Evolutionary conservation across 345 rosid species (phyloP).

Genomic region (Rhodomyrtus tomentosa): DNA sequence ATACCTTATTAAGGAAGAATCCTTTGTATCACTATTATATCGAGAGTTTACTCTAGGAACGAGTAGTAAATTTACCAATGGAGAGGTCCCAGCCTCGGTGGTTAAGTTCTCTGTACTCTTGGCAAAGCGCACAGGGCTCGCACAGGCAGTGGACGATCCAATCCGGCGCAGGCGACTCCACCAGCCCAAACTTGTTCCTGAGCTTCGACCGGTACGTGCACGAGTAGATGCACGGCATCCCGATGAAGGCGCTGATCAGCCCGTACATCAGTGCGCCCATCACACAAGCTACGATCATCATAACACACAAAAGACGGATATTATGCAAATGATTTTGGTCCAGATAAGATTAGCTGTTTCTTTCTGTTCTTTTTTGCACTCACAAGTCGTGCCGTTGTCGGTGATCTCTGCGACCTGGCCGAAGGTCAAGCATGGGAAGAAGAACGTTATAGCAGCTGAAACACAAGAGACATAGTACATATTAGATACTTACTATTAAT

Average conservation of each 20-base stretch:
- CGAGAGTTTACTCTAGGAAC: not conserved
- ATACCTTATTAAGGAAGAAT: not conserved
- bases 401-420: constrained; percentile 58
- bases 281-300: constrained; percentile 27
- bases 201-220: constrained; percentile 56
- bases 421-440: constrained; percentile 36
- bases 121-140: constrained; percentile 73
- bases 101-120: constrained; percentile 60
- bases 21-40: not conserved
- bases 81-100: constrained; percentile 56
- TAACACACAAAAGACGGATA: not conserved
- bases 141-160: constrained; percentile 48
- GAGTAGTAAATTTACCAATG: constrained; percentile 19
- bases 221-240: constrained; percentile 46
- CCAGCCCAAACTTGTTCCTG: constrained; percentile 41
- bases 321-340: not conserved
- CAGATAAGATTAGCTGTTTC: not conserved
- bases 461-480: not conserved
- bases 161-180: constrained; percentile 54
- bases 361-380: constrained; percentile 2
- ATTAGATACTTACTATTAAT: not conserved
- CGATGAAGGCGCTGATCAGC: constrained; percentile 10
- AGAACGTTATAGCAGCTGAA: constrained; percentile 44
- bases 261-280: constrained; percentile 41
- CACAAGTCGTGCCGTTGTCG: constrained; percentile 41